These are phyloP conservation scores for Inga oerstediana DNA, from an alignment of 306 rosid species.

Conservation along the genomic window DNA sequence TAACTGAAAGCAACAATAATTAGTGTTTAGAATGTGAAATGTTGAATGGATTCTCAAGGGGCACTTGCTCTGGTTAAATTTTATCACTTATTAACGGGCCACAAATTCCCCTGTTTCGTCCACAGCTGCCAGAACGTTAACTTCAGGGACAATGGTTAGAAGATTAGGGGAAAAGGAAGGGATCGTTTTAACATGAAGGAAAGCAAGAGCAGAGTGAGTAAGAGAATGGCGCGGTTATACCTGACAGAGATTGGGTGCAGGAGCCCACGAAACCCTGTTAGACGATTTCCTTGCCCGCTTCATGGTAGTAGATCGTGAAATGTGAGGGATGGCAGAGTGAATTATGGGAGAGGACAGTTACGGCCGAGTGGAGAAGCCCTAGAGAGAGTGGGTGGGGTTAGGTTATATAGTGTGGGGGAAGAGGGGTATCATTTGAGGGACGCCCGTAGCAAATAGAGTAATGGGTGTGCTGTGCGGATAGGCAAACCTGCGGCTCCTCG, in stretches of 20 bases:
- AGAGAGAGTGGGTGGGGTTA: not conserved
- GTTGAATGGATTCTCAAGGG: not conserved
- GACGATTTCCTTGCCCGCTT: conserved; percentile 74
- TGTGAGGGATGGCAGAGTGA: not conserved
- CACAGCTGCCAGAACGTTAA: conserved; percentile 11
- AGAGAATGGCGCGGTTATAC: not conserved
- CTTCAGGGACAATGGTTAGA: not conserved
- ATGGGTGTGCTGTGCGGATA: not conserved
- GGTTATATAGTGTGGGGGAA: not conserved
- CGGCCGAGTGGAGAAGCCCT: not conserved
- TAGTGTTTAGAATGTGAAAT: not conserved
- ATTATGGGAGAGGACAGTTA: not conserved
- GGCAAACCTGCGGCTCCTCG: not conserved
- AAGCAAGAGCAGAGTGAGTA: not conserved
- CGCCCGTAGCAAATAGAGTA: not conserved
- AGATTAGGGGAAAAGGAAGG: not conserved
- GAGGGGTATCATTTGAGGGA: not conserved
- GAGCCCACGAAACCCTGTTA: conserved; percentile 77
- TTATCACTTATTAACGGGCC: conserved; percentile 2
- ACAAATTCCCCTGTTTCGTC: conserved; percentile 21
- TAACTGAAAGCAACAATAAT: not conserved
- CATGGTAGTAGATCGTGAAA: conserved; percentile 37
- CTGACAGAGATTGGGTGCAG: conserved; percentile 4
- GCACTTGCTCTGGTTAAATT: not conserved
- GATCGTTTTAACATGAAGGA: not conserved